Conservation (phyloP, 2,329 filamentous ascomycete genomes). For the Epichloe bromicola region DNA sequence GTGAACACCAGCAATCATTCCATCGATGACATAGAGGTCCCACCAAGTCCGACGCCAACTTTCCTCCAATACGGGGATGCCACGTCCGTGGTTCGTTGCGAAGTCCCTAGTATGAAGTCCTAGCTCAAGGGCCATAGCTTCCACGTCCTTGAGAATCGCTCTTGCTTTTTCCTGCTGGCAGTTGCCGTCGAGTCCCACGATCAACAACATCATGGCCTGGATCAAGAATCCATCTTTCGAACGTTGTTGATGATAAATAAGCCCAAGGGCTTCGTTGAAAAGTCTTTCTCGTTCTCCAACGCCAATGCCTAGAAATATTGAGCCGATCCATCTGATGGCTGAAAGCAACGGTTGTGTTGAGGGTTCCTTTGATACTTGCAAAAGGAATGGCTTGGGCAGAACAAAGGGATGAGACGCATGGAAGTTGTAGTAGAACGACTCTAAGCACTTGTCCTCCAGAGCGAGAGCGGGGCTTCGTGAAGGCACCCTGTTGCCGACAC, state of each 20-base stretch:
- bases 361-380: conserved; percentile 34
- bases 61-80: conserved; percentile 60
- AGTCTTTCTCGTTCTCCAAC: conserved; percentile 31
- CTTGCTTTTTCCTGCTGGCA: conserved; percentile 58
- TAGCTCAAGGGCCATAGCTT: conserved; percentile 61
- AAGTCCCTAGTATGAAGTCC: conserved; percentile 61
- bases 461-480: conserved; percentile 16
- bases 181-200: conserved; percentile 66
- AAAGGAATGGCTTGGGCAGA: conserved; percentile 37
- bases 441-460: conserved; percentile 39
- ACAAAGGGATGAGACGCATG: conserved; percentile 45
- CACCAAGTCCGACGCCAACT: conserved; percentile 86
- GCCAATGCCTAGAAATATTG: conserved; percentile 38
- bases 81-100: conserved; percentile 48
- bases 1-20: conserved; percentile 71
- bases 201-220: conserved; percentile 64
- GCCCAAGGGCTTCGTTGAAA: conserved; percentile 44
- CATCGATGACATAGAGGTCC: conserved; percentile 70
- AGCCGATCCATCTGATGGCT: conserved; percentile 43
- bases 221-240: conserved; percentile 50
- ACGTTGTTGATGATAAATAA: conserved; percentile 33
- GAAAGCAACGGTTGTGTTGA: conserved; percentile 36
- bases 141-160: conserved; percentile 52
- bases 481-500: conserved; percentile 7
- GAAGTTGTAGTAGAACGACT: conserved; percentile 46